These are phyloP conservation scores for Septoria linicola DNA, from an alignment of 2,329 filamentous ascomycete genomes.

Conservation along the genomic window DNA sequence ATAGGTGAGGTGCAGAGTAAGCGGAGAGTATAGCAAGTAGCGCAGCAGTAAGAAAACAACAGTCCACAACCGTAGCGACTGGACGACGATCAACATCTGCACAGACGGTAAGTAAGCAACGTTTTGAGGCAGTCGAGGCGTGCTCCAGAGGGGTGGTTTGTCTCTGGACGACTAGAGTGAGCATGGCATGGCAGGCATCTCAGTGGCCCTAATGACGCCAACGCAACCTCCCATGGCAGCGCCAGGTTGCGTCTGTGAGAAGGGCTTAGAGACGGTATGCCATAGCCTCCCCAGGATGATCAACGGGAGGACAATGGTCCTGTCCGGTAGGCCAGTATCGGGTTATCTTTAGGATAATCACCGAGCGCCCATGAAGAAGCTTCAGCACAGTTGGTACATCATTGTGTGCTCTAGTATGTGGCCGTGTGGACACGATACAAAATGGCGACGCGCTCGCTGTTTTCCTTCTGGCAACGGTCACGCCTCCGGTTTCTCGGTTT, in stretches of 20 bases:
- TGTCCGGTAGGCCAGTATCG: conserved; percentile 19
- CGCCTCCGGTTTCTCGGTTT: conserved; percentile 7
- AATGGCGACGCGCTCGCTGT: conserved; percentile 14
- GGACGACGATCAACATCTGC: conserved; percentile 27
- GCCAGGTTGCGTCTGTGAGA: conserved; percentile 36
- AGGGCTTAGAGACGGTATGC: conserved; percentile 25
- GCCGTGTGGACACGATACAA: conserved; percentile 3
- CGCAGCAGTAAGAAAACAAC: conserved; percentile 13
- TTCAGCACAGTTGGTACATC: conserved; percentile 2
- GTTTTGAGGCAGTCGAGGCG: conserved; percentile 4
- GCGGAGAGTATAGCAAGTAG: conserved; percentile 14
- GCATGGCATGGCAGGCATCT: conserved; percentile 26
- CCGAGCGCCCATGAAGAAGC: conserved; percentile 17
- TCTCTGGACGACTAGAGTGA: too few relatives aligned
- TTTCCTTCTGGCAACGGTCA: conserved; percentile 15
- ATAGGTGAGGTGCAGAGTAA: background rate
- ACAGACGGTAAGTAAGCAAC: conserved; percentile 16
- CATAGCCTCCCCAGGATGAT: conserved; percentile 19
- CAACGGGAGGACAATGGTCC: conserved; percentile 24
- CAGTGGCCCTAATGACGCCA: conserved; percentile 35
- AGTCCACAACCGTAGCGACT: conserved; percentile 17
- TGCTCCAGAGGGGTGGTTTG: too few relatives aligned
- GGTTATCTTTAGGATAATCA: conserved; percentile 31
- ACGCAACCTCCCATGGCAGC: conserved; percentile 33
- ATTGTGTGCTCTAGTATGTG: conserved; percentile 9